Evolutionary conservation across 352 stramenopile species (phyloP).

Genomic region (Globisporangium canariense): DNA sequence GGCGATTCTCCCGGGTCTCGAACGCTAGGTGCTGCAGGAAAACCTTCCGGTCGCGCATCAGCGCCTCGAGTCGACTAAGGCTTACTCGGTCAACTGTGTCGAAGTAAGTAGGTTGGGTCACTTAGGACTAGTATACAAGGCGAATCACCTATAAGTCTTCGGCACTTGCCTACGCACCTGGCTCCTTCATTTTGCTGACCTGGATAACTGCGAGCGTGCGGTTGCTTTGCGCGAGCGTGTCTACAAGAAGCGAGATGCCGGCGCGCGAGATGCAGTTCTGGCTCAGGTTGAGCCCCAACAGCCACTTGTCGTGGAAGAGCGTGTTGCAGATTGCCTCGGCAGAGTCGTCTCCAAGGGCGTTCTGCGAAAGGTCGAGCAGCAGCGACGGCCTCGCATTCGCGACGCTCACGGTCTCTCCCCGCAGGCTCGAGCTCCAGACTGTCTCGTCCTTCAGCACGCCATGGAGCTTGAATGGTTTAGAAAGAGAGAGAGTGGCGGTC

Average conservation of each 20-base stretch:
- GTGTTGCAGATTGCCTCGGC: slow-evolving; percentile 37
- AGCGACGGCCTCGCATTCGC: slow-evolving; percentile 16
- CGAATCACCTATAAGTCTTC: neutral
- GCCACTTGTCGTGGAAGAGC: slow-evolving; percentile 70
- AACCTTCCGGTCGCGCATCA: slow-evolving; percentile 22
- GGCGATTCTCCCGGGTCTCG: slow-evolving; percentile 35
- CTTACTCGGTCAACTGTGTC: slow-evolving; percentile 12
- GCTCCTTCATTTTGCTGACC: slow-evolving; percentile 28
- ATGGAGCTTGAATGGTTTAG: slow-evolving; percentile 31
- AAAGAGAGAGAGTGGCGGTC: neutral
- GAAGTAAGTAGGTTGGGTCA: neutral
- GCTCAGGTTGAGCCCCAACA: slow-evolving; percentile 49
- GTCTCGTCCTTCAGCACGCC: slow-evolving; percentile 47
- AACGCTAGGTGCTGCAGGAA: slow-evolving; percentile 35
- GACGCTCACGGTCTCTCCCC: slow-evolving; percentile 21
- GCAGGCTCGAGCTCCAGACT: slow-evolving; percentile 56
- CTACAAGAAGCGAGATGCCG: slow-evolving; percentile 25
- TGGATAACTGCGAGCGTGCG: slow-evolving; percentile 41
- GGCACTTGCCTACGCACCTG: slow-evolving; percentile 14
- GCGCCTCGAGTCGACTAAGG: slow-evolving; percentile 20
- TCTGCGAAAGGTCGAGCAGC: slow-evolving; percentile 48
- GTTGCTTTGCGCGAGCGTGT: slow-evolving; percentile 44
- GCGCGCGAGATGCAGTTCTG: slow-evolving; percentile 34
- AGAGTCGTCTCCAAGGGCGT: slow-evolving; percentile 37
- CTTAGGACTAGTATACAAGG: neutral